Base-by-base conservation (phyloP, 1,139 yeast species). In the Candida glucosophila region DNA sequence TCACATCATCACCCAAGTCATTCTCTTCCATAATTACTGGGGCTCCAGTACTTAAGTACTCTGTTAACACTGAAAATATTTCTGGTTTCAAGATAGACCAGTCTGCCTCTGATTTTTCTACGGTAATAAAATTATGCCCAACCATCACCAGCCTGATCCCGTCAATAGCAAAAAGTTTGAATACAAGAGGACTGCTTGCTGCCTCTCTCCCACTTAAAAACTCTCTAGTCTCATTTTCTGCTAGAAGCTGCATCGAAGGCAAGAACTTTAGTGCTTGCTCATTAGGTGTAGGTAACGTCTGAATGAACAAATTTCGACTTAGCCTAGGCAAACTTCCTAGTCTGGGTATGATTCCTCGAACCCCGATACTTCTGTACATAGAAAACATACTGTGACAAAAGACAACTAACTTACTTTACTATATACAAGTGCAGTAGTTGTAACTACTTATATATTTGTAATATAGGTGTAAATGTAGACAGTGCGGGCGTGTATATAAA, bases 11-110 rank as follows among this genome's bases (percentile, higher is more conserved):
- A 3, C 54, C 34, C 8, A 63, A 35, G 11, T 34, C 37, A 6
- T 39, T 28, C 6, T 41, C 54, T 15, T 58, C 62, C 15, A 55
- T 58, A 7, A 77, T 47, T 3, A 78, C 63, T 2, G 77, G 73
- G 9, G 73, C 70, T 0, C 96, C 96, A 26, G 82, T 73, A 5
- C 85, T 77, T 36, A 90, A 58, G 41, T 74, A 83, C 44, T 86
- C 95, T 0, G 95, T 86, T 29, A 90, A 57, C 11, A 86, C 67
- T 14, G 90, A 73, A 44, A 86, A 82, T 22, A 90, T 81, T 45
- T 85, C 94, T 0, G 97, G 95, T 47, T 88, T 83, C 27, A 90
- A 60, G 19, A 81, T 56, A 28, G 77, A 61, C 98, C 98, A 90
- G 26, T 69, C 66, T 8, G 58, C 49, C 15, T 48, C 50, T 8